phyloP scores from a whole-genome alignment of 495 filamentous ascomycete genomes.

The Cercophora scortea region DNA sequence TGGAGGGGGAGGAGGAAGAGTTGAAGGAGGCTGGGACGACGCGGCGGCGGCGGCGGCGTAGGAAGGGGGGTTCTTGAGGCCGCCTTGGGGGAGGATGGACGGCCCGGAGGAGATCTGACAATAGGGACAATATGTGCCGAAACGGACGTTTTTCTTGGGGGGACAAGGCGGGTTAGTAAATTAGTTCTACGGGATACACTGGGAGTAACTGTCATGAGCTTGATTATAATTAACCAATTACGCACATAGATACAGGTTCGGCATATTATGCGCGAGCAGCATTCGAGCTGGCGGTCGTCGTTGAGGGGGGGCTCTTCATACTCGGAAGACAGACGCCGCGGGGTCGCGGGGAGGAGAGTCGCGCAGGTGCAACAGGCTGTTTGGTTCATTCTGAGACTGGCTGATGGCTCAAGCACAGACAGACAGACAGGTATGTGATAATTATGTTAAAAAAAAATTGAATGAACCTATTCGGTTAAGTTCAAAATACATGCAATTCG shows the following conservation, averaged over 20 bases:
- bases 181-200: no score
- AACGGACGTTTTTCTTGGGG: constrained; percentile 54
- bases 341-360: constrained; percentile 41
- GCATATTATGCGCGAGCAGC: constrained; percentile 63
- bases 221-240: not conserved
- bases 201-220: no score
- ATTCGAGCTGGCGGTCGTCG: constrained; percentile 45
- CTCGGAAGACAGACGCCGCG: constrained; percentile 28
- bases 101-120: constrained; percentile 33
- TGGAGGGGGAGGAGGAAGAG: not conserved
- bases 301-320: constrained; percentile 49
- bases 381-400: not conserved
- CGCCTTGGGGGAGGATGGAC: constrained; percentile 35
- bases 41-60: constrained; percentile 10
- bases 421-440: no score
- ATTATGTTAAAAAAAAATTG: no score
- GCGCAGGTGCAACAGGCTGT: constrained; percentile 63
- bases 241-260: constrained; percentile 55
- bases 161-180: no score
- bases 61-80: constrained; percentile 33
- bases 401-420: no score
- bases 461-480: no score
- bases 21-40: not conserved
- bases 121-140: constrained; percentile 58
- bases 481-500: no score